phyloP scores from a whole-genome alignment of 2,329 filamentous ascomycete species.

The Xylariaceae sp. region DNA sequence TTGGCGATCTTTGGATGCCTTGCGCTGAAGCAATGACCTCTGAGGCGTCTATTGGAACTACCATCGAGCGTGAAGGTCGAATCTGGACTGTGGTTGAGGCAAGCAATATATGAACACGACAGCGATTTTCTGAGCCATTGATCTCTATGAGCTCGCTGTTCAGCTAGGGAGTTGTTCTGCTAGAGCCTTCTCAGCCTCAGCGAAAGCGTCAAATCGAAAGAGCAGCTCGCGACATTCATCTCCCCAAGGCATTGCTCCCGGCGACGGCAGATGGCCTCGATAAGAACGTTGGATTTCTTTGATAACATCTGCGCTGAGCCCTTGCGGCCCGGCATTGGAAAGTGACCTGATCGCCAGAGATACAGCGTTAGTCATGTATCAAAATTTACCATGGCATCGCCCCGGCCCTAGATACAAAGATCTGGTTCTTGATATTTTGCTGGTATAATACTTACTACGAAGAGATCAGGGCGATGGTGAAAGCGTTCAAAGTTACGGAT shows the following conservation, averaged over 20 bases:
- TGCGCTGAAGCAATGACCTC: conserved; percentile 25
- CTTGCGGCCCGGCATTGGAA: conserved; percentile 19
- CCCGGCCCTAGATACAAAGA: no score
- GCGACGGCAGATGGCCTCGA: conserved; percentile 9
- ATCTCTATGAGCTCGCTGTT: neutral
- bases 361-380: no score
- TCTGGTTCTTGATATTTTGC: no score
- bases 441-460: no score
- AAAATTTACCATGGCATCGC: no score
- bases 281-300: conserved; percentile 19
- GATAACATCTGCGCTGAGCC: conserved; percentile 8
- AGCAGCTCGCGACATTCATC: conserved; percentile 15
- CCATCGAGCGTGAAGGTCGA: conserved; percentile 22
- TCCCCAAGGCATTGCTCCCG: conserved; percentile 14
- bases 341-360: conserved; percentile 9
- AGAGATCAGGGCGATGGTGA: no score
- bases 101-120: neutral
- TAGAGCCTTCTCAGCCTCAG: conserved; percentile 10
- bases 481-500: no score
- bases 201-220: conserved; percentile 16
- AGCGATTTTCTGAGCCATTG: neutral
- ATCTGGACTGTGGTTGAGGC: conserved; percentile 37
- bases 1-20: conserved; percentile 36
- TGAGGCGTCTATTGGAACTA: conserved; percentile 15
- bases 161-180: conserved; percentile 5